Evolutionary conservation across 768 basidiomycete species (phyloP).

Genomic region (Pisolithus tinctorius): DNA sequence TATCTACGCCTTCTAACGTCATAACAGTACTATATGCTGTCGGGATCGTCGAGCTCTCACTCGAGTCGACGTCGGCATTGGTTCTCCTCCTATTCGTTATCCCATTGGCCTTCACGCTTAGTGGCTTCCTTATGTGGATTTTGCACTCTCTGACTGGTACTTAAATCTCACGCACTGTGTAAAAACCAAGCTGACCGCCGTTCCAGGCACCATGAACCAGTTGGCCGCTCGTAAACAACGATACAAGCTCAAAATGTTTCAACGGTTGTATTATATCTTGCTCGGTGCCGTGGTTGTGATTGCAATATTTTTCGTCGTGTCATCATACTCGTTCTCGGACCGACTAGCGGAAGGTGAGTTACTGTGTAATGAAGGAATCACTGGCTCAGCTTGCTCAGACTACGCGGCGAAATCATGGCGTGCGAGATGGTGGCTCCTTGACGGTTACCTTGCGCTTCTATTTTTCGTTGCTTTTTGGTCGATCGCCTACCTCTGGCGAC

Average conservation of each 20-base stretch:
- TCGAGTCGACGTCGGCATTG: conserved; percentile 85
- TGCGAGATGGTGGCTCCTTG: conserved; percentile 91
- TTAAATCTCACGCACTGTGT: conserved; percentile 1
- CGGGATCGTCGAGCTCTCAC: conserved; percentile 87
- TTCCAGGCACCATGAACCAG: conserved; percentile 78
- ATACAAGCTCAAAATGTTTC: conserved; percentile 87
- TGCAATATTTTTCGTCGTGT: conserved; percentile 86
- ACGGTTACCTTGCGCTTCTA: conserved; percentile 88
- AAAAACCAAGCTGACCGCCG: neutral
- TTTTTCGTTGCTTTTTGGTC: conserved; percentile 75
- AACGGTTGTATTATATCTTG: conserved; percentile 77
- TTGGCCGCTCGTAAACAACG: conserved; percentile 80
- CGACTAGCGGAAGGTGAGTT: conserved; percentile 78
- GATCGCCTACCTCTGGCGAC: conserved; percentile 91
- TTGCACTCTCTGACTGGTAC: conserved; percentile 82
- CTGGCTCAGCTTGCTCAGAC: conserved; percentile 40
- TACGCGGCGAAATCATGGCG: conserved; percentile 90
- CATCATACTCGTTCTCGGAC: conserved; percentile 85
- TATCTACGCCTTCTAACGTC: conserved; percentile 4
- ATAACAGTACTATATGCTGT: conserved; percentile 79
- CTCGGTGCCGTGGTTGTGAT: conserved; percentile 77
- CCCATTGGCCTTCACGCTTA: conserved; percentile 92
- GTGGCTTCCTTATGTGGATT: conserved; percentile 94
- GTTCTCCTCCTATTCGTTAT: conserved; percentile 85
- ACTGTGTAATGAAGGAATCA: conserved; percentile 4